phyloP scores from a whole-genome alignment of 2,329 filamentous ascomycete species.

The Trichophyton simii region DNA sequence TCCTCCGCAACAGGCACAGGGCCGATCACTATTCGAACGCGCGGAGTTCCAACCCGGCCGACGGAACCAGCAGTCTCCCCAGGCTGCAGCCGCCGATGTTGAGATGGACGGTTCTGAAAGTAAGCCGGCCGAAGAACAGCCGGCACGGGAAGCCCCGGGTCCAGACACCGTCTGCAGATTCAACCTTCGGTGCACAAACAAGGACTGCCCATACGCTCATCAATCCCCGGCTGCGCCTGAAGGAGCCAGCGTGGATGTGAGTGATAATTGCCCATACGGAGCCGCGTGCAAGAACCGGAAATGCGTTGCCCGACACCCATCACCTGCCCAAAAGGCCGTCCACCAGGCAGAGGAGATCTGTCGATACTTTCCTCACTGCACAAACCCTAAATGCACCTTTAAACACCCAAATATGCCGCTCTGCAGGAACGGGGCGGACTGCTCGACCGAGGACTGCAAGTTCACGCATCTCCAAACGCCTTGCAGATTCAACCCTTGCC shows the following conservation, averaged over 20 bases:
- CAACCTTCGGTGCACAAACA: conserved; percentile 78
- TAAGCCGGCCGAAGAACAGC: conserved; percentile 24
- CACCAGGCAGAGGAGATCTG: conserved; percentile 78
- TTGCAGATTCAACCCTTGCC: conserved; percentile 85
- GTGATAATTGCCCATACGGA: conserved; percentile 69
- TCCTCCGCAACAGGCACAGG: conserved; percentile 30
- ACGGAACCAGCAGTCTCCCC: conserved; percentile 5
- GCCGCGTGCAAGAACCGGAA: conserved; percentile 93
- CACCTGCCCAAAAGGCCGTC: conserved; percentile 64
- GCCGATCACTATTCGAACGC: conserved; percentile 62
- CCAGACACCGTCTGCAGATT: conserved; percentile 69
- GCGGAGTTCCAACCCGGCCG: conserved; percentile 38
- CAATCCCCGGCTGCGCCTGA: conserved; percentile 82
- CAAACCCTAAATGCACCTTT: conserved; percentile 77
- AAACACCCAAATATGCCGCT: conserved; percentile 75
- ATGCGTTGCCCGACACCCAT: conserved; percentile 83
- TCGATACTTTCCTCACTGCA: conserved; percentile 84
- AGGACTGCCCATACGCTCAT: conserved; percentile 84
- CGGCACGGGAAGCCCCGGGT: conserved; percentile 37
- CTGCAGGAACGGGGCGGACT: conserved; percentile 85
- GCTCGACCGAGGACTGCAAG: conserved; percentile 67
- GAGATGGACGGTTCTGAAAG: conserved; percentile 27
- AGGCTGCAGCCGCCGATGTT: conserved; percentile 15
- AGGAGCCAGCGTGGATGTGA: conserved; percentile 62
- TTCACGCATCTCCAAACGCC: conserved; percentile 76